These are phyloP conservation scores for Mycena metata DNA, from an alignment of 768 basidiomycete genomes.

Conservation along the genomic window DNA sequence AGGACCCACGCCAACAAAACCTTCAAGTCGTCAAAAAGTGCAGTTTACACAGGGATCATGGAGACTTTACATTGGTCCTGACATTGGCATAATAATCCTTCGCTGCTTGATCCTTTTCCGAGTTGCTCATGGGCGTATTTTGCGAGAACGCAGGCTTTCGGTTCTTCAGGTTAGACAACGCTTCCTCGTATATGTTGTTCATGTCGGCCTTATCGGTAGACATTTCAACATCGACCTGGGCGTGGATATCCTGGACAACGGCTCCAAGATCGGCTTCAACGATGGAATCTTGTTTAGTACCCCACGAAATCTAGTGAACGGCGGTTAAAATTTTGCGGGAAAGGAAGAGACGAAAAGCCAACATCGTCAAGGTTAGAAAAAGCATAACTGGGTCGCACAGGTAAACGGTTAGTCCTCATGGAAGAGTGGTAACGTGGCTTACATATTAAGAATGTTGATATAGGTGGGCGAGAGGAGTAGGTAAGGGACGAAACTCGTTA, in stretches of 20 bases:
- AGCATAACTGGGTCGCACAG: constrained; percentile 70
- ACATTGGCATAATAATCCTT: constrained; percentile 92
- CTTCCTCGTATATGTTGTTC: constrained; percentile 88
- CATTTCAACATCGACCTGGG: constrained; percentile 90
- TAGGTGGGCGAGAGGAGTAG: constrained; percentile 88
- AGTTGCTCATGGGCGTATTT: constrained; percentile 52
- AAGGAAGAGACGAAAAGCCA: constrained; percentile 29
- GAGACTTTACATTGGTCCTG: constrained; percentile 75
- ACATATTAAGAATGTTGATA: constrained; percentile 85
- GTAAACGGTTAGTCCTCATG: constrained; percentile 1
- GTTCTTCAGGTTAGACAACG: constrained; percentile 77
- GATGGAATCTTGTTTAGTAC: constrained; percentile 90
- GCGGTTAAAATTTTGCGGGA: constrained; percentile 5
- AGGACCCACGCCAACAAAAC: constrained; percentile 86
- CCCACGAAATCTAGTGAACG: constrained; percentile 83
- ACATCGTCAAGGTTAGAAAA: constrained; percentile 90
- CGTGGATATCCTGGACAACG: constrained; percentile 83
- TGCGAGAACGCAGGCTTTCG: constrained; percentile 57
- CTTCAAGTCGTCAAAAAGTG: constrained; percentile 45
- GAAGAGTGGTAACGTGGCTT: constrained; percentile 43
- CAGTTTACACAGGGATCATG: background rate
- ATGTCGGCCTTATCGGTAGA: constrained; percentile 85
- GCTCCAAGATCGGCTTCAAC: constrained; percentile 85
- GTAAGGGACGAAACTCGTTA: constrained; percentile 93
- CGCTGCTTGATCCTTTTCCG: constrained; percentile 80